Base-by-base conservation (phyloP, 768 basidiomycete species). In the Hemileccinum impolitum region DNA sequence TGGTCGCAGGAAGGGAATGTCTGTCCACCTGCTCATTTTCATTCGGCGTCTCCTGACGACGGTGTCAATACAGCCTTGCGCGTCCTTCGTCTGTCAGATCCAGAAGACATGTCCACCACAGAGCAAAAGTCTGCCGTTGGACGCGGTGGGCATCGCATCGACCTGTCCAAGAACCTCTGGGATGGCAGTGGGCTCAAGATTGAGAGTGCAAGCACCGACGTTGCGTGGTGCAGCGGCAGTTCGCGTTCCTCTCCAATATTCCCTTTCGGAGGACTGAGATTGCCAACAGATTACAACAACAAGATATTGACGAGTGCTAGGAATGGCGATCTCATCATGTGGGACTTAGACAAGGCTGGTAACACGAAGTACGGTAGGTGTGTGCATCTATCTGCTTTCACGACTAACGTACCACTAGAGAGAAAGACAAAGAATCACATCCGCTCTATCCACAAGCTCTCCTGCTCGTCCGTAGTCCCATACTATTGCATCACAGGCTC, bases 1-100 rank as follows among this genome's bases (percentile, higher is more conserved):
- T 81, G 2, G 84, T 90, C 11, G 80, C 87, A 1, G 87, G 88
- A n/a, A 81, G 79, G 66, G 88, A 89, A 72, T 87, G 88, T 88
- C 51, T 54, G 78, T 65, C 36, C 28, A 21, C 17, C 14, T 17
- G 12, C 47, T 54, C 46, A 21, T 51, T 34, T 32, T 41, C 26
- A 9, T 28, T 36, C 12, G 17, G 17, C 21, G 10, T 38, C 39
- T 30, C 17, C 52, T 64, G 39, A 60, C 51, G 41, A 39, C 26
- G 32, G 28, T 31, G 39, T 42, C 43, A 17, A 43, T 28, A 49
- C 67, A 85, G 84, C 80, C 34, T 67, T 86, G 38, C 76, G 81
- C 57, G 74, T 85, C 36, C 58, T 90, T 13, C 78, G 80, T 35
- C 59, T 89, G 43, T 77, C 74, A 0, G 76, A 80, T 32, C 72